Conservation (phyloP, 2,329 filamentous ascomycete genomes). For the Lachnum nothofagi region DNA sequence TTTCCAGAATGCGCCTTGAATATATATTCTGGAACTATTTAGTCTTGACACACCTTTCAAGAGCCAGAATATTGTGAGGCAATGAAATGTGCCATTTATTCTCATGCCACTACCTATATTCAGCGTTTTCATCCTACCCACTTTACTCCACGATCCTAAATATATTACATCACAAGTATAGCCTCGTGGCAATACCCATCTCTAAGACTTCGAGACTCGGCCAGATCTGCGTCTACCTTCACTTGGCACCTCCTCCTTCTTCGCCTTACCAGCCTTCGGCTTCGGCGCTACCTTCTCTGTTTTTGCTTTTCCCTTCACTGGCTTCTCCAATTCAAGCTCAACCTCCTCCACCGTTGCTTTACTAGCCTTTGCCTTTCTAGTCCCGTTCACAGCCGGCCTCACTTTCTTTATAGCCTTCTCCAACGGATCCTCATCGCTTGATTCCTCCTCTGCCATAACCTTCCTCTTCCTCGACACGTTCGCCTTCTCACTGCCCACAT, state of each 20-base stretch:
- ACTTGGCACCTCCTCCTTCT: not conserved
- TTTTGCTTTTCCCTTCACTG: not conserved
- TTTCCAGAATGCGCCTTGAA: too few species aligned
- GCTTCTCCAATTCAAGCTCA: not conserved
- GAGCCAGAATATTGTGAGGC: too few species aligned
- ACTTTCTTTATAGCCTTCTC: too few species aligned
- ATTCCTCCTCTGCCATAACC: slow-evolving; percentile 1
- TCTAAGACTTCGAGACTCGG: not conserved
- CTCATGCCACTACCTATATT: too few species aligned
- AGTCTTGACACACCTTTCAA: too few species aligned
- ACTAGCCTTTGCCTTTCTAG: not conserved
- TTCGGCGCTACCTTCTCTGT: not conserved
- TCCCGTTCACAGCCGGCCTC: too few species aligned
- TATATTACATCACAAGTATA: too few species aligned
- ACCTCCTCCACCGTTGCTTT: slow-evolving; percentile 6
- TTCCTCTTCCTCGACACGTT: slow-evolving; percentile 31
- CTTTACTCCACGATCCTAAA: too few species aligned
- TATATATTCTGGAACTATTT: too few species aligned
- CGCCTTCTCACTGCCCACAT: slow-evolving; percentile 20
- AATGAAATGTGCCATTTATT: too few species aligned
- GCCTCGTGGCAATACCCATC: too few species aligned
- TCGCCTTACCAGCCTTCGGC: not conserved
- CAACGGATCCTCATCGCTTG: not conserved
- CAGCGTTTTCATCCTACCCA: too few species aligned
- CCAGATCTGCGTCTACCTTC: not conserved